Percentiles rank a stretch among this genome's conserved stretches.
These are phyloP conservation scores for Piromyces finnis DNA, from an alignment of 192 early-diverging fungal species.

Conservation along the genomic window DNA sequence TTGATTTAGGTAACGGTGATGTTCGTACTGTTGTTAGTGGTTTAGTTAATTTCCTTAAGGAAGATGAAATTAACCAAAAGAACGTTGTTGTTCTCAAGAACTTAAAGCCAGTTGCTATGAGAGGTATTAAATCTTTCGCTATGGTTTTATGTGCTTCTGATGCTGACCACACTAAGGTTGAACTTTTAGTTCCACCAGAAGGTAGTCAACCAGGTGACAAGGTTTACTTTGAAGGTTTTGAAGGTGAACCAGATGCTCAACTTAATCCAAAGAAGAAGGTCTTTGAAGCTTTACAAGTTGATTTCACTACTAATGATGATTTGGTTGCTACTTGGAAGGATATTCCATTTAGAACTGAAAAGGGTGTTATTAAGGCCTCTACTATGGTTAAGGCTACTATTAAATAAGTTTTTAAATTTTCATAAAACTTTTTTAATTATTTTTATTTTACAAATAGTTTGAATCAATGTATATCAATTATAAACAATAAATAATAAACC, in stretches of 20 bases:
- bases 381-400: constrained; percentile 48
- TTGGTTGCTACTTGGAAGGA: constrained; percentile 9
- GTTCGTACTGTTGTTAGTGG: constrained; percentile 83
- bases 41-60: constrained; percentile 74
- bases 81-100: constrained; percentile 59
- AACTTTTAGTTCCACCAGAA: constrained; percentile 75
- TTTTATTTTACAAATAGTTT: too few relatives aligned
- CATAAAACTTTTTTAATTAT: too few relatives aligned
- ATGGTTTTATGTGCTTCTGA: constrained; percentile 91
- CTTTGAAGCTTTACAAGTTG: constrained; percentile 91
- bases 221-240: constrained; percentile 78
- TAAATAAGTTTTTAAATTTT: constrained; percentile 23
- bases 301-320: constrained; percentile 51
- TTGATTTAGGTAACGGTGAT: constrained; percentile 67
- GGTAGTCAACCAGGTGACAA: constrained; percentile 74
- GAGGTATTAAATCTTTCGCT: constrained; percentile 82
- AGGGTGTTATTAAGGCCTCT: constrained; percentile 34
- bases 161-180: constrained; percentile 66
- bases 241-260: constrained; percentile 69
- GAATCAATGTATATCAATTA: too few relatives aligned
- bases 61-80: constrained; percentile 61
- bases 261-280: constrained; percentile 98
- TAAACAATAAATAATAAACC: too few relatives aligned
- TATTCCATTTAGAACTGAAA: constrained; percentile 11
- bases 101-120: constrained; percentile 85